phyloP scores from a whole-genome alignment of 495 filamentous ascomycete species.

The Ramalina peruviana region DNA sequence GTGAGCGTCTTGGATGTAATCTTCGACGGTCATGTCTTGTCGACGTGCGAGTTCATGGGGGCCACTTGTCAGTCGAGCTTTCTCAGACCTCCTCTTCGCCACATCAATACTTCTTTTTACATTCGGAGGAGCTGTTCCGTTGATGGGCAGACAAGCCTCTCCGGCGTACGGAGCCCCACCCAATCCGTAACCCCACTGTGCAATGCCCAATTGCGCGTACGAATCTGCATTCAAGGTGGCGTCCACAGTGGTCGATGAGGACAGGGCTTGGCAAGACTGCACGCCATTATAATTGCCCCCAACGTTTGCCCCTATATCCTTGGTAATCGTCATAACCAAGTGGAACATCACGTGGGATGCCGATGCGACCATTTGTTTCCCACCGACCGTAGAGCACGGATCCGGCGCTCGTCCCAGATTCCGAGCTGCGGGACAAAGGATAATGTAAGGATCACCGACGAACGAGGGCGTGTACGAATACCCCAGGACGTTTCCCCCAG shows the following conservation, averaged over 20 bases:
- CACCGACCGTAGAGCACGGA: conserved; percentile 1
- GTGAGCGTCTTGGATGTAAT: too few relatives aligned
- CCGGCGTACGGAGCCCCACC: conserved; percentile 2
- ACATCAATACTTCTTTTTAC: background rate
- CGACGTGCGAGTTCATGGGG: too few relatives aligned
- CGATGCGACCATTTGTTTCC: background rate
- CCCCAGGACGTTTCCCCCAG: conserved; percentile 3
- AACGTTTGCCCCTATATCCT: background rate
- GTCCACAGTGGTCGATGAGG: background rate
- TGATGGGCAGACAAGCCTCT: background rate
- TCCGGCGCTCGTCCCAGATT: background rate
- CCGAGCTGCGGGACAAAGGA: conserved; percentile 1
- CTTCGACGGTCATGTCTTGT: too few relatives aligned
- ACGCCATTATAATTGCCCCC: background rate
- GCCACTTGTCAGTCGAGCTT: too few relatives aligned
- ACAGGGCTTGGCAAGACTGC: background rate
- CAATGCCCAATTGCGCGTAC: conserved; percentile 8
- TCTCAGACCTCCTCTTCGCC: too few relatives aligned
- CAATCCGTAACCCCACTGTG: conserved; percentile 7
- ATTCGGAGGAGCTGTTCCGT: background rate
- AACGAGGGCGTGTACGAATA: conserved; percentile 4
- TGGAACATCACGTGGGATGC: conserved; percentile 4
- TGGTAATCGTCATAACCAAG: conserved; percentile 3
- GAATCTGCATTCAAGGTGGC: conserved; percentile 3
- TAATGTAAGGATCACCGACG: conserved; percentile 1